Percentiles rank a stretch among this genome's conserved stretches.
These are phyloP conservation scores for Rhodotorula sp. DNA, from an alignment of 1,284 basidiomycete genomes.

Conservation along the genomic window DNA sequence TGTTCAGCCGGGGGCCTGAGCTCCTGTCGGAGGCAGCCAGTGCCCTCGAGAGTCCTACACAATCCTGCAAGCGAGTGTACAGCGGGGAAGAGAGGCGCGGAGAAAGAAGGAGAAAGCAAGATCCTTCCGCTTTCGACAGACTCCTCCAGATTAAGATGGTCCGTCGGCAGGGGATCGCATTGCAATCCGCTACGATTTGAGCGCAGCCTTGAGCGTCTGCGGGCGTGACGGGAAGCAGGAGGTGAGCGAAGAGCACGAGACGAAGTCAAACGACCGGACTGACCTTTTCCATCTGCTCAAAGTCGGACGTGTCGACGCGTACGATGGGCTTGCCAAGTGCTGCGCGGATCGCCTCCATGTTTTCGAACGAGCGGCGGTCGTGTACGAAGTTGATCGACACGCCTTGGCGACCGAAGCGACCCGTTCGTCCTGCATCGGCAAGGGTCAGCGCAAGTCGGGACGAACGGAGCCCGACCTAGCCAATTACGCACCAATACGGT, in stretches of 20 bases:
- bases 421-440: constrained; percentile 70
- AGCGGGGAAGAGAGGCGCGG: no score
- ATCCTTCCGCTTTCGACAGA: not conserved
- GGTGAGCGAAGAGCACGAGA: not conserved
- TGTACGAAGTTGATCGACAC: constrained; percentile 97
- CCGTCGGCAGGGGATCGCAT: not conserved
- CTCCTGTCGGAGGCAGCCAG: no score
- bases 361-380: constrained; percentile 74
- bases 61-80: no score
- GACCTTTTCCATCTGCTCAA: constrained; percentile 87
- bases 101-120: not conserved
- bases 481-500: constrained; percentile 78
- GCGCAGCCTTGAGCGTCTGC: constrained; percentile 38
- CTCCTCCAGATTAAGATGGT: not conserved
- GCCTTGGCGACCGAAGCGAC: constrained; percentile 90
- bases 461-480: constrained; percentile 2
- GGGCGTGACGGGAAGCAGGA: no score
- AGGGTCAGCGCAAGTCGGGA: not conserved
- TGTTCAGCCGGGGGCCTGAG: no score
- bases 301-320: constrained; percentile 75
- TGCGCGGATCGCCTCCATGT: constrained; percentile 78
- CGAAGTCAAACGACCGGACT: constrained; percentile 10
- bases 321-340: constrained; percentile 72
- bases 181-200: constrained; percentile 17
- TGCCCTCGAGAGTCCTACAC: no score